phyloP scores from a whole-genome alignment of 257 asterid species.

The Avicennia marina region DNA sequence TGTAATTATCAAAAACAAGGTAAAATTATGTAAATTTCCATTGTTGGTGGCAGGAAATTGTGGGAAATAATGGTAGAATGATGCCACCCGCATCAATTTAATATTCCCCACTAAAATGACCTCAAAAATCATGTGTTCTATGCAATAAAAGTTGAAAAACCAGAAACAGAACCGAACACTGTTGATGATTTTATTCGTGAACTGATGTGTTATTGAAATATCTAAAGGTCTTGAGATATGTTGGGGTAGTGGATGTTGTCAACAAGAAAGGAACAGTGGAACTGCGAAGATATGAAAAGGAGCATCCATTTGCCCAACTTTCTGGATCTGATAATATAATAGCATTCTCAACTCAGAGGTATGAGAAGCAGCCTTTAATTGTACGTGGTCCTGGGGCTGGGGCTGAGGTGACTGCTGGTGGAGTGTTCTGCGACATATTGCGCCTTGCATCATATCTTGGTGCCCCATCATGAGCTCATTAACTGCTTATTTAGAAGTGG shows the following conservation, averaged over 20 bases:
- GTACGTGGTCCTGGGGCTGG: conserved; percentile 99
- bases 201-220: conserved; percentile 18
- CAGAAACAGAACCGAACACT: background rate
- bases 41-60: no score
- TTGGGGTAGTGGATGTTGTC: conserved; percentile 90
- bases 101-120: no score
- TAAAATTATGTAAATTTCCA: no score
- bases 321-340: conserved; percentile 96
- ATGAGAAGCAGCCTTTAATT: conserved; percentile 76
- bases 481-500: no score
- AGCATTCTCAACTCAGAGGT: conserved; percentile 95
- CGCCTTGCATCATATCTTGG: conserved; percentile 98
- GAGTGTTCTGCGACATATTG: conserved; percentile 87
- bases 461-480: conserved; percentile 65
- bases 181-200: background rate
- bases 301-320: conserved; percentile 91
- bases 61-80: no score
- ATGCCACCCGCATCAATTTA: no score
- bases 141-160: background rate
- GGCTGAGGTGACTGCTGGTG: conserved; percentile 97
- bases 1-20: background rate
- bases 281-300: conserved; percentile 68
- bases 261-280: conserved; percentile 79
- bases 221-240: conserved; percentile 87
- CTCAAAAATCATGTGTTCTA: background rate